Conservation (phyloP, 768 basidiomycete genomes). For the Dentipellis sp. region DNA sequence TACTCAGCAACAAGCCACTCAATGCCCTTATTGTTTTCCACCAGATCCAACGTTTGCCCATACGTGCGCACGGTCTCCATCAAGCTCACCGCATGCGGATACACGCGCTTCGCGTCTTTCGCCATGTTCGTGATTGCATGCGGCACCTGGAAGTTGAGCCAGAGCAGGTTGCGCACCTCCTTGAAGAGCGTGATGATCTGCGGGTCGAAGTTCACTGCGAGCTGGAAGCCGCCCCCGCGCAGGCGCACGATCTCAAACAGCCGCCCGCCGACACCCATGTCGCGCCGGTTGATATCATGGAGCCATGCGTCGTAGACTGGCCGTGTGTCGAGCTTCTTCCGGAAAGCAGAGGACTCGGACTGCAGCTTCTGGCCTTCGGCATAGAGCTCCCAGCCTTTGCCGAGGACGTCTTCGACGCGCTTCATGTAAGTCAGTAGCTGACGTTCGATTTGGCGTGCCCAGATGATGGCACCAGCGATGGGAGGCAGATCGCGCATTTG, state of each 20-base stretch:
- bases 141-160: conserved; percentile 94
- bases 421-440: conserved; percentile 98
- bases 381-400: conserved; percentile 97
- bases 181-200: conserved; percentile 99
- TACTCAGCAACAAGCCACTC: conserved; percentile 94
- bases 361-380: conserved; percentile 99
- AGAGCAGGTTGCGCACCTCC: conserved; percentile 91
- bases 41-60: conserved; percentile 87
- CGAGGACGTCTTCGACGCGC: conserved; percentile 95
- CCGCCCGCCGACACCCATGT: conserved; percentile 86
- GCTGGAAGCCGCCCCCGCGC: conserved; percentile 68
- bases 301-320: conserved; percentile 97
- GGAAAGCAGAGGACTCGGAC: conserved; percentile 83
- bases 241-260: conserved; percentile 85
- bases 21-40: conserved; percentile 85
- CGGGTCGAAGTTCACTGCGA: conserved; percentile 96
- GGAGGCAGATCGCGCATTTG: conserved; percentile 97
- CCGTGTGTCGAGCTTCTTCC: conserved; percentile 90
- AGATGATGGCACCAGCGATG: conserved; percentile 97
- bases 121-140: conserved; percentile 94
- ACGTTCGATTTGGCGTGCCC: conserved; percentile 98
- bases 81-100: conserved; percentile 93
- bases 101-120: conserved; percentile 97
- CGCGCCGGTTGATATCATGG: conserved; percentile 86
- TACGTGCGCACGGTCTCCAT: conserved; percentile 99